A percentile compares a stretch with the other conserved stretches of the same genome.
Evolutionary conservation across 164 flowering plant species (phyloP).

Genomic region (Malania oleifera): DNA sequence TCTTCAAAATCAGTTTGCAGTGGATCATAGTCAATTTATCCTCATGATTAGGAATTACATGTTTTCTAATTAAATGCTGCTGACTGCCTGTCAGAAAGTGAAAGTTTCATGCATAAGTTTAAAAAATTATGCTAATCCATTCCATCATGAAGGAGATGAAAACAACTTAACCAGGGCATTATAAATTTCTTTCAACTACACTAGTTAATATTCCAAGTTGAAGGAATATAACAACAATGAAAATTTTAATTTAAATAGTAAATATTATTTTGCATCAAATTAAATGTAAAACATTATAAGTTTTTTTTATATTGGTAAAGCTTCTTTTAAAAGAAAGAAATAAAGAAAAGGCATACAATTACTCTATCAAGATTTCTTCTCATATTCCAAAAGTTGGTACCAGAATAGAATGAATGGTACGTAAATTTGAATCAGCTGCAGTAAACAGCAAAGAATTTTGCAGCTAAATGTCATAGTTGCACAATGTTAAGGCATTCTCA

Average conservation of each 20-base stretch:
- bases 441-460: neutral
- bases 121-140: neutral
- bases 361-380: no score
- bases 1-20: conserved; percentile 18
- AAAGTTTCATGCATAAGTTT: neutral
- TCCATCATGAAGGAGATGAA: neutral
- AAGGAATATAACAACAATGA: neutral
- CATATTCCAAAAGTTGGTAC: no score
- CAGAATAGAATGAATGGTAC: no score
- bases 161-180: no score
- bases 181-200: no score
- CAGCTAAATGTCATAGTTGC: neutral
- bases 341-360: no score
- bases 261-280: no score
- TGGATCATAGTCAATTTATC: conserved; percentile 13
- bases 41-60: conserved; percentile 8
- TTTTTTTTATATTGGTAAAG: no score
- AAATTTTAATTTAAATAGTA: neutral
- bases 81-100: conserved; percentile 22
- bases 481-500: no score
- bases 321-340: no score
- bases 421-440: no score
- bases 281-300: no score
- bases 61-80: conserved; percentile 8
- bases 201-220: neutral